Percentiles rank a stretch among this genome's conserved stretches.
Evolutionary conservation across 177 flowering plant genomes (phyloP).

Genomic region (Vitis hybrid): DNA sequence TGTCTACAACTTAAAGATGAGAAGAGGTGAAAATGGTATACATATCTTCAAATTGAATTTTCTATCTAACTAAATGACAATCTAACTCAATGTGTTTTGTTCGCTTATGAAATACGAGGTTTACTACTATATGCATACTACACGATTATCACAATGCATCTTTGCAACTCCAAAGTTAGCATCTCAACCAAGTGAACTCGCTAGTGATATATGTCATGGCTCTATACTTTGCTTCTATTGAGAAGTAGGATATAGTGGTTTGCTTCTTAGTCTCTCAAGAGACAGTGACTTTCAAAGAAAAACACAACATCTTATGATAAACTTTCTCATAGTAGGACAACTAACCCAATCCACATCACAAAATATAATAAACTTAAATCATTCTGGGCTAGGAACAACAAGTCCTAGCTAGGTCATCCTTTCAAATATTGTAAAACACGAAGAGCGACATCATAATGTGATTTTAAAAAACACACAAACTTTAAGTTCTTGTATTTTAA

Average conservation of each 20-base stretch:
- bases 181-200: background rate
- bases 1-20: too few species aligned
- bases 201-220: background rate
- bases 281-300: too few species aligned
- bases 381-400: too few species aligned
- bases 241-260: background rate
- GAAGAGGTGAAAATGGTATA: too few species aligned
- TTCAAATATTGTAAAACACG: too few species aligned
- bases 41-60: too few species aligned
- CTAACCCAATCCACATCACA: background rate
- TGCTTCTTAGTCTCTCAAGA: too few species aligned
- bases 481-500: background rate
- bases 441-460: too few species aligned
- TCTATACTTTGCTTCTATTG: conserved; percentile 1
- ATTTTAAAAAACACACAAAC: too few species aligned
- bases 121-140: background rate
- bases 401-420: background rate
- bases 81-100: background rate
- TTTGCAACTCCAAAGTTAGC: background rate
- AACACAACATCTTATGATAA: too few species aligned
- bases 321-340: background rate
- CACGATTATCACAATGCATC: background rate
- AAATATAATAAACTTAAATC: background rate
- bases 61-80: background rate
- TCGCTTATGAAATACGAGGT: background rate